Evolutionary conservation across 1,139 yeast genomes (phyloP), one percentile per base, ranked within the genome.

Genomic region (Nematodospora anomalae): DNA sequence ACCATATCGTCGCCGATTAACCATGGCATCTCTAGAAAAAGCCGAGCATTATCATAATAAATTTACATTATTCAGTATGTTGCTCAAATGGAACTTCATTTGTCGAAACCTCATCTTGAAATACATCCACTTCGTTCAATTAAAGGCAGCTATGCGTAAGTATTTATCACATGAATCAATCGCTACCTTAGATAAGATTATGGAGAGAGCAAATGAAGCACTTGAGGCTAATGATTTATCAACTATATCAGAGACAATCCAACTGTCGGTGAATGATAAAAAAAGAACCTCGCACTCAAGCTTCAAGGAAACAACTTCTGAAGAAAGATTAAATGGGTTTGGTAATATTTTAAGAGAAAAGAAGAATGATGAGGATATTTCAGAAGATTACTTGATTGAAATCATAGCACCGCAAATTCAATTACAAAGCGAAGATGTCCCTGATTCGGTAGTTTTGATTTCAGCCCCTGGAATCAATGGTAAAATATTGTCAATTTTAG

Each of bases 361-460:
- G 1, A 51, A 60, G 2, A 61, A 62, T 6, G 58, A 64, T 33
- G 76, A 78, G 40, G 58, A 54, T n/a, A 64, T 79, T 4, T 72
- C 72, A 13, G 87, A 83, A 45, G 79, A 83, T 35, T 86, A 78
- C 51, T 57, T 81, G 44, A 70, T 90, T 31, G 86, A 86, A 41
- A 71, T 90, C 26, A 68, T 87, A 9, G 76, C 90, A 1, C 97
- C 98, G 0, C 97, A 92, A 55, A 78, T 92, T 35, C 95, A 90
- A 54, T 58, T 90, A 15, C 81, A 83, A 42, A 74, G 86, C 35
- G 82, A 81, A 24, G 76, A 76, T 36, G 76, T 78, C 32, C 78
- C 80, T 0, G 76, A 77, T 33, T 71, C 83, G 2, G 79, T 86
- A 37, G 73, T 88, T n/a, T 43, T 62, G 14, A 46, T 65, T 4